Evolutionary conservation across 192 early-diverging fungal genomes (phyloP).

Genomic region (Physocladia obscura): DNA sequence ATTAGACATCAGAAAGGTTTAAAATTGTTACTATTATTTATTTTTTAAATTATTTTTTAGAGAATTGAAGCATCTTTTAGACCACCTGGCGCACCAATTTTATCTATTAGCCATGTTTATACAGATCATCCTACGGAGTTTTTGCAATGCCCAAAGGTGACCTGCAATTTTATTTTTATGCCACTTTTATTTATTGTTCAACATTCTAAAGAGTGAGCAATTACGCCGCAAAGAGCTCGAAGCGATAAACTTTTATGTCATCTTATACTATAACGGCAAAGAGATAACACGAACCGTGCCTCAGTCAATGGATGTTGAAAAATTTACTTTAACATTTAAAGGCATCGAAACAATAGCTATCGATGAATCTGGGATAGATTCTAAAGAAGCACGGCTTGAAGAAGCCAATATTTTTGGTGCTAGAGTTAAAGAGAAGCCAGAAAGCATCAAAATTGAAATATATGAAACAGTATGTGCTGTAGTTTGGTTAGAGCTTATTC

Average conservation of each 20-base stretch:
- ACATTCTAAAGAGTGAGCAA: constrained; percentile 48
- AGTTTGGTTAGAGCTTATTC: background rate
- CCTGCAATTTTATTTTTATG: background rate
- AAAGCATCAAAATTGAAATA: constrained; percentile 42
- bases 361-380: constrained; percentile 7
- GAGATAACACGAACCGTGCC: constrained; percentile 47
- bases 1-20: constrained; percentile 19
- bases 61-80: constrained; percentile 27
- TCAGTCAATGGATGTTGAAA: constrained; percentile 29
- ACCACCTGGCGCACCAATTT: constrained; percentile 38
- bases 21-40: background rate
- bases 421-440: constrained; percentile 44
- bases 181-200: too few species aligned
- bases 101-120: constrained; percentile 25
- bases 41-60: constrained; percentile 10
- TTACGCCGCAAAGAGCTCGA: constrained; percentile 35
- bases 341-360: constrained; percentile 33
- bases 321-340: constrained; percentile 40
- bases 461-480: constrained; percentile 40
- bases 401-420: constrained; percentile 36
- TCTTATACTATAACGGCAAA: constrained; percentile 47
- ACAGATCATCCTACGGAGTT: constrained; percentile 35
- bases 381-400: constrained; percentile 1
- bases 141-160: constrained; percentile 38
- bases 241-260: constrained; percentile 26